Evolutionary conservation across 257 asterid species (phyloP).

Genomic region (Paraleonurus japonicus): DNA sequence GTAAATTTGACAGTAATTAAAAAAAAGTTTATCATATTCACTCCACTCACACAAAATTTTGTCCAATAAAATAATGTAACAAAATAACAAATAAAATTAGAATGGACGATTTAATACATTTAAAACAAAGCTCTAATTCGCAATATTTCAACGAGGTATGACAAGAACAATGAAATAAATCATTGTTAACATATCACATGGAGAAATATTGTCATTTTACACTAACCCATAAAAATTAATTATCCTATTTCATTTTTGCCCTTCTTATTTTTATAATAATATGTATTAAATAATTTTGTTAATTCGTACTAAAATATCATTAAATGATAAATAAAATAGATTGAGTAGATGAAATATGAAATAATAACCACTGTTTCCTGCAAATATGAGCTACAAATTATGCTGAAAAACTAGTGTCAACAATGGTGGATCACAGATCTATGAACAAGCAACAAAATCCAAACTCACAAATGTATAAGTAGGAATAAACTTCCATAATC

Average conservation of each 20-base stretch:
- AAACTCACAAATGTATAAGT: background rate
- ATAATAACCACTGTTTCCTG: background rate
- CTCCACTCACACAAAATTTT: no score
- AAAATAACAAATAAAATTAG: no score
- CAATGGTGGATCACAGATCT: background rate
- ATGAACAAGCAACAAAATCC: background rate
- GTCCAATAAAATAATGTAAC: no score
- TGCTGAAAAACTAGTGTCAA: background rate
- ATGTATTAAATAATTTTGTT: no score
- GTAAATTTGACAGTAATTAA: no score
- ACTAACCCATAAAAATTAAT: no score
- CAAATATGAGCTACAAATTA: background rate
- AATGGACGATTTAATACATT: background rate
- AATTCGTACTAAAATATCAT: no score
- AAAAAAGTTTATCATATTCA: no score
- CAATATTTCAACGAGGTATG: background rate
- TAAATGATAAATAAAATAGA: no score
- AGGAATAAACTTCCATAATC: background rate
- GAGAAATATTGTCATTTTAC: no score
- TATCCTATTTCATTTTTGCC: no score
- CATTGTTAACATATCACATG: background rate
- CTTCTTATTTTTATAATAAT: no score
- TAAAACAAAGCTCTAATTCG: background rate
- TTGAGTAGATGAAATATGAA: background rate
- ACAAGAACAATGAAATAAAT: background rate